These are phyloP conservation scores for Macadamia integrifolia DNA, from an alignment of 164 flowering plant species.

Conservation along the genomic window DNA sequence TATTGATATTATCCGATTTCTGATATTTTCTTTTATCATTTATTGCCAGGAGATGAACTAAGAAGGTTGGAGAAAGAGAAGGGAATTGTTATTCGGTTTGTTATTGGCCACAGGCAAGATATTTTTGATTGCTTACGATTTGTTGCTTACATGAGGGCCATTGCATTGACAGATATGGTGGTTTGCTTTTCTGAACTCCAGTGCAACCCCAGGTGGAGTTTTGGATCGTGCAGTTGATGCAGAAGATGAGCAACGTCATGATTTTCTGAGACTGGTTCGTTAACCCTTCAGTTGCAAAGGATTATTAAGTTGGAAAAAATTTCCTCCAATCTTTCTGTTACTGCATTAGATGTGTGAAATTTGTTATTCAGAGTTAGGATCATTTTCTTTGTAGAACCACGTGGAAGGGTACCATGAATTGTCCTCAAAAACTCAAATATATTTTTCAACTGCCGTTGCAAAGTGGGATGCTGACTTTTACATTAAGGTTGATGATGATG, in stretches of 20 bases:
- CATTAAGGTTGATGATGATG: slow-evolving; percentile 94
- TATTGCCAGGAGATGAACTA: slow-evolving; percentile 50
- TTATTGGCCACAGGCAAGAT: slow-evolving; percentile 86
- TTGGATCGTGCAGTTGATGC: slow-evolving; percentile 86
- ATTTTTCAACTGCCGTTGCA: slow-evolving; percentile 86
- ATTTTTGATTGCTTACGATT: not conserved
- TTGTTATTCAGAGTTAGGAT: slow-evolving; percentile 4
- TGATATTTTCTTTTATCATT: not conserved
- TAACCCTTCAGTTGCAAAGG: not conserved
- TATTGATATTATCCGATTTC: not conserved
- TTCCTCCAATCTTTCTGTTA: not conserved
- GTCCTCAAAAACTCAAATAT: slow-evolving; percentile 82
- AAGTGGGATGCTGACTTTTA: slow-evolving; percentile 96
- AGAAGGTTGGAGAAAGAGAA: slow-evolving; percentile 70
- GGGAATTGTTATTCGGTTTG: slow-evolving; percentile 84
- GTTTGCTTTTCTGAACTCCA: slow-evolving; percentile 21
- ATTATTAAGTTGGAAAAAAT: not conserved
- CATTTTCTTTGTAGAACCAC: slow-evolving; percentile 58
- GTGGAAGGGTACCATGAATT: slow-evolving; percentile 92
- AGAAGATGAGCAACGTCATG: slow-evolving; percentile 73
- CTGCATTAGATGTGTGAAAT: not conserved
- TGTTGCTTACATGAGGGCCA: slow-evolving; percentile 6
- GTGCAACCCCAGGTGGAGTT: slow-evolving; percentile 86
- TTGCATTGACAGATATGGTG: slow-evolving; percentile 2
- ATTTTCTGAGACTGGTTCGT: slow-evolving; percentile 76